Conservation (phyloP, 805 yeast genomes). For the Candida coquimbonensis region DNA sequence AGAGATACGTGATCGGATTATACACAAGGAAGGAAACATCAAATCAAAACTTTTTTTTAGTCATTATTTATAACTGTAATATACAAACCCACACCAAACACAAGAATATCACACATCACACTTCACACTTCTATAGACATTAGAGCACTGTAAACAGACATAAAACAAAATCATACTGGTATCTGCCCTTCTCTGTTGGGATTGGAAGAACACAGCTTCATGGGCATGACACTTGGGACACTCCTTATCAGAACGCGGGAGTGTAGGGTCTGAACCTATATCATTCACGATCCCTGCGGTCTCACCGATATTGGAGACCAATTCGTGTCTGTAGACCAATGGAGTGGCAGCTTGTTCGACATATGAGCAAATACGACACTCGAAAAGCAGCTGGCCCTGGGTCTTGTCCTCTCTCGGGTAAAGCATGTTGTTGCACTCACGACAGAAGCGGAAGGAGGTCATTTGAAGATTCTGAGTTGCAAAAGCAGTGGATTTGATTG, state of each 20-base stretch:
- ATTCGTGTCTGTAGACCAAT: conserved; percentile 85
- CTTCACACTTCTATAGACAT: conserved; percentile 38
- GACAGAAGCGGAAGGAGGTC: conserved; percentile 94
- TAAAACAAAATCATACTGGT: conserved; percentile 93
- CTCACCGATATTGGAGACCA: conserved; percentile 83
- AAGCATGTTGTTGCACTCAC: conserved; percentile 95
- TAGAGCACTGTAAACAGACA: conserved; percentile 81
- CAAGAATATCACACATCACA: no score
- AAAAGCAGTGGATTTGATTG: no score
- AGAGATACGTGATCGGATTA: no score
- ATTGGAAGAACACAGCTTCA: conserved; percentile 94
- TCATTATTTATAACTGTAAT: not conserved
- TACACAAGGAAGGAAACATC: not conserved
- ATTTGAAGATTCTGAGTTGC: conserved; percentile 26
- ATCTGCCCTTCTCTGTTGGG: conserved; percentile 91
- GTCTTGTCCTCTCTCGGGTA: conserved; percentile 94
- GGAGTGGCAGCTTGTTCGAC: conserved; percentile 87
- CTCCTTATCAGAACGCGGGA: conserved; percentile 90
- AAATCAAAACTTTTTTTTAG: not conserved
- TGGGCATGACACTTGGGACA: conserved; percentile 85
- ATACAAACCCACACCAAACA: not conserved
- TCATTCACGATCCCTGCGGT: conserved; percentile 97
- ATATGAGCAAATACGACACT: conserved; percentile 92
- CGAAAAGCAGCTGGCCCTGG: conserved; percentile 60
- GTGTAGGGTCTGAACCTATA: conserved; percentile 94